Conservation (phyloP, 2,329 filamentous ascomycete species). For the Fusarium stilboides region DNA sequence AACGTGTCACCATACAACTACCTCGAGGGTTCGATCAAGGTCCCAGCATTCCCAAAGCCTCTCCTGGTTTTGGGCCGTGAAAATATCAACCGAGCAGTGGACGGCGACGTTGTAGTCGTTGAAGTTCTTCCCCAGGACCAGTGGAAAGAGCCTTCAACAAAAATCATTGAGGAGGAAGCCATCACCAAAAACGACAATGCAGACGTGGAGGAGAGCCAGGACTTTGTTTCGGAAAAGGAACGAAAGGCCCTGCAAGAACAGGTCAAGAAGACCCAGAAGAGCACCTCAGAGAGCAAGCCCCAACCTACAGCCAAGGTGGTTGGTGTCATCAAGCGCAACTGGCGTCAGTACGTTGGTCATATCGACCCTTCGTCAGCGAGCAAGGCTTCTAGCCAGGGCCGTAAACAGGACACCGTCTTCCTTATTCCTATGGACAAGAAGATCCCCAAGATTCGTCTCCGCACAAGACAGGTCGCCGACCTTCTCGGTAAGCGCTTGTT, state of each 20-base stretch:
- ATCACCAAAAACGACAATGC: conserved; percentile 95
- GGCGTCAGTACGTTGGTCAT: conserved; percentile 97
- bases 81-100: conserved; percentile 94
- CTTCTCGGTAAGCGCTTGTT: conserved; percentile 92
- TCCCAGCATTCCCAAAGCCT: conserved; percentile 89
- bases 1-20: conserved; percentile 99
- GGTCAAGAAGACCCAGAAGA: conserved; percentile 86
- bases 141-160: conserved; percentile 96
- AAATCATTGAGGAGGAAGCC: conserved; percentile 94
- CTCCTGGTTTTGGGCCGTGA: conserved; percentile 91
- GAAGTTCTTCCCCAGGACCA: conserved; percentile 94
- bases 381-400: conserved; percentile 79
- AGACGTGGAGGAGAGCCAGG: conserved; percentile 81
- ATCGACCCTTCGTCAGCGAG: conserved; percentile 90
- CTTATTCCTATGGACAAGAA: conserved; percentile 98
- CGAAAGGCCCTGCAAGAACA: conserved; percentile 90
- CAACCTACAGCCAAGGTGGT: conserved; percentile 95
- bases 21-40: conserved; percentile 91
- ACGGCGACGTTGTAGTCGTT: conserved; percentile 93
- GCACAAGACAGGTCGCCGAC: conserved; percentile 90
- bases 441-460: conserved; percentile 94
- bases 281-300: conserved; percentile 80
- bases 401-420: conserved; percentile 93
- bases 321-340: conserved; percentile 94
- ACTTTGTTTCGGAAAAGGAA: conserved; percentile 90